Evolutionary conservation across 202 grass and related monocot species (phyloP).

Genomic region (Digitaria exilis): DNA sequence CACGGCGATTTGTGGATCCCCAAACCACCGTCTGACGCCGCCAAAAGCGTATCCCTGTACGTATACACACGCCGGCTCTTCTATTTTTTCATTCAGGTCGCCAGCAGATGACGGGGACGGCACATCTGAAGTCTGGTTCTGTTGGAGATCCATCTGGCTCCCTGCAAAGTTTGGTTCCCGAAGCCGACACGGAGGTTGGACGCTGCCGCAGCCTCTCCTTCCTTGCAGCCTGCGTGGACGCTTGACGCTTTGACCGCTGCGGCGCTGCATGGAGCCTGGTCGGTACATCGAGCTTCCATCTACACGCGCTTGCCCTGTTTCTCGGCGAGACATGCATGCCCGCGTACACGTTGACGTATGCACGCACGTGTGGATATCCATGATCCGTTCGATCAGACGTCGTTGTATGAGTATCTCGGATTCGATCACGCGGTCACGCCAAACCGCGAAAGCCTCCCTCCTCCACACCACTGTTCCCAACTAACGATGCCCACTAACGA

Average conservation of each 20-base stretch:
- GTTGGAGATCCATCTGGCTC: not conserved
- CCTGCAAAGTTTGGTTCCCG: not conserved
- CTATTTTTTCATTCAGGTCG: not conserved
- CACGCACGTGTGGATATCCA: not conserved
- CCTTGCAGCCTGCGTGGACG: not conserved
- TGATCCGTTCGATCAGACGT: conserved; percentile 6
- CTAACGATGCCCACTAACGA: not conserved
- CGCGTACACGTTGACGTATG: not conserved
- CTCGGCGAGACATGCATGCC: not conserved
- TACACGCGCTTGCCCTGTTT: not conserved
- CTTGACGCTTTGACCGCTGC: not conserved
- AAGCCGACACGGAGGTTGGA: not conserved
- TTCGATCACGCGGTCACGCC: not conserved
- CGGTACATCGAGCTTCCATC: not conserved
- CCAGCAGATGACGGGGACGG: not conserved
- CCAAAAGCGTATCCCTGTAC: not conserved
- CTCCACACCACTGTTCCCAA: not conserved
- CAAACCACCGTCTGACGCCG: conserved; percentile 16
- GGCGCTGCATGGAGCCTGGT: not conserved
- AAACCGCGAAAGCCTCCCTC: not conserved
- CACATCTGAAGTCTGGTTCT: not conserved
- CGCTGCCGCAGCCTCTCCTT: not conserved
- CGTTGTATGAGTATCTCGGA: not conserved
- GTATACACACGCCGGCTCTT: too few relatives aligned
- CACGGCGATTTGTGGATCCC: not conserved